These are phyloP conservation scores for Gillenia trifoliata DNA, from an alignment of 306 rosid genomes.

Conservation along the genomic window DNA sequence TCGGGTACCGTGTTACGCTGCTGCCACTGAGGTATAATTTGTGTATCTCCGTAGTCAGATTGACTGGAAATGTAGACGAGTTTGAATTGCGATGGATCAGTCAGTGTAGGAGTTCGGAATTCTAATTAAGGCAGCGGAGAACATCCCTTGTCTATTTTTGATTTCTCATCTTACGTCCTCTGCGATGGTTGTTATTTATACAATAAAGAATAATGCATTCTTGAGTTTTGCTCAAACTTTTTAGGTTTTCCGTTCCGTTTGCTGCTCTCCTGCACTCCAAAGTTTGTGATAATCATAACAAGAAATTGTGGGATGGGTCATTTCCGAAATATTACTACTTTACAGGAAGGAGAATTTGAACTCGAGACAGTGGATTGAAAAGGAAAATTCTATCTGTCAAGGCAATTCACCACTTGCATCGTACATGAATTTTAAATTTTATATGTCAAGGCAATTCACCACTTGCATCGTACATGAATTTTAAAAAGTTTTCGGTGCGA, in stretches of 20 bases:
- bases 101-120: constrained; percentile 19
- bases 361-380: too few species aligned
- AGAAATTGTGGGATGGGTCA: not conserved
- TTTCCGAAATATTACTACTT: too few species aligned
- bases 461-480: too few species aligned
- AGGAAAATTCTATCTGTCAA: too few species aligned
- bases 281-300: not conserved
- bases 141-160: constrained; percentile 3
- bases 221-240: not conserved
- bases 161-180: not conserved
- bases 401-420: too few species aligned
- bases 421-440: too few species aligned
- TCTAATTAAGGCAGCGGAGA: constrained; percentile 15
- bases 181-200: not conserved
- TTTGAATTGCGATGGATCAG: constrained; percentile 9
- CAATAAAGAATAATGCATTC: constrained; percentile 2
- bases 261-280: not conserved
- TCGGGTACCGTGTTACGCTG: constrained; percentile 15
- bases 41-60: constrained; percentile 16
- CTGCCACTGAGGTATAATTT: constrained; percentile 30
- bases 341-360: too few species aligned
- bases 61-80: constrained; percentile 30
- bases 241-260: not conserved
- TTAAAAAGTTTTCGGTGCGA: too few species aligned
- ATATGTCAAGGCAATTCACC: too few species aligned